Evolutionary conservation across 2,329 filamentous ascomycete genomes (phyloP), one percentile per base, ranked within the genome.

Genomic region (Claviceps lovelessii): DNA sequence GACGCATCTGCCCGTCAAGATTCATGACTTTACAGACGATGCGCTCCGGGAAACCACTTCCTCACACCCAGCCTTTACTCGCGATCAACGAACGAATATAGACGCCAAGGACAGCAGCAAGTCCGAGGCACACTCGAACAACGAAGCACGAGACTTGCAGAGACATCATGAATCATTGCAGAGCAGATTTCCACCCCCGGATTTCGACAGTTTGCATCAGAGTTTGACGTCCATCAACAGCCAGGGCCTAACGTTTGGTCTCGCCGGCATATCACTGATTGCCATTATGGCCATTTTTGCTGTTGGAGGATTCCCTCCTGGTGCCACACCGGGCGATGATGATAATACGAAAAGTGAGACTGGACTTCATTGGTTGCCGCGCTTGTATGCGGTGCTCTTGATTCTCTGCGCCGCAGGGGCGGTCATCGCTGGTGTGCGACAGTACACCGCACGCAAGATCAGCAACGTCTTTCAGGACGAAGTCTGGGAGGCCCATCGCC

Each of bases 1-100:
- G 44, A 88, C 85, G 1, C 85, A 88, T 67, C 72, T 88, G 3
- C 83, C 84, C 1, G 76, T 87, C 50, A 72, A 70, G 41, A 84
- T 87, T 41, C 81, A 85, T 62, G 85, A 88, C 63, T 83, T 83
- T 61, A 86, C 84, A 0, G 73, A 76, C 33, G 76, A 80, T 44
- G 81, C 85, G 53, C 70, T 88, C 13, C 63, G 71, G 17, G 61
- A 66, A 8, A 58, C 67, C 19, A 62, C 64, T 10, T 53, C 56
- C 19, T 66, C 69, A 47, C 59, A 68, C 5, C 59, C 67, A 57
- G n/a, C 67, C 54, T 52, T 70, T 19, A 72, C 70, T 2, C 61
- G 65, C 1, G 61, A 68, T n/a, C 66, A 69, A 49, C 60, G 62
- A 19, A 72, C 70, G 11, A 62, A 66, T 1, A 74, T 71, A 0